Conservation (phyloP, 2,329 filamentous ascomycete species). For the Aspergillus pseudoviridinutans region DNA sequence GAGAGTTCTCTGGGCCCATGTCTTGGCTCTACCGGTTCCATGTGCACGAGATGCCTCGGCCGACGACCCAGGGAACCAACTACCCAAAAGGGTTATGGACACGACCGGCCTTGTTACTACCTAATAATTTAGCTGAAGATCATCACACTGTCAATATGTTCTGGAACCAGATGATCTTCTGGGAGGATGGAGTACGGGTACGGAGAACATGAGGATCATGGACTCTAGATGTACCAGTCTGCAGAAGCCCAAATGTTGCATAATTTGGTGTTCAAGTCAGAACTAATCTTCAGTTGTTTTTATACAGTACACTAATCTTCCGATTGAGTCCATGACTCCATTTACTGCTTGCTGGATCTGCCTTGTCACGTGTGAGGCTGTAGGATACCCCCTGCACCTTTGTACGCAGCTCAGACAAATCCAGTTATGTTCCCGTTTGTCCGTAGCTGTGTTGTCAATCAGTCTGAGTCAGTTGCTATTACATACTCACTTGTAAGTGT, state of each 20-base stretch:
- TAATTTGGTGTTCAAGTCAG: neutral
- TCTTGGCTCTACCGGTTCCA: conserved; percentile 11
- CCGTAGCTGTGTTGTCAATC: neutral
- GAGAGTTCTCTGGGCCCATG: neutral
- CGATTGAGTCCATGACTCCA: neutral
- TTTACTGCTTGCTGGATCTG: neutral
- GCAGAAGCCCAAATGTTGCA: neutral
- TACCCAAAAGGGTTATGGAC: conserved; percentile 12
- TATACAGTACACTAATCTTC: neutral
- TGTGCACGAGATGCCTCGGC: conserved; percentile 17
- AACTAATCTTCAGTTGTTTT: neutral
- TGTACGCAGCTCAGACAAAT: neutral
- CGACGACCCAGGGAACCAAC: neutral
- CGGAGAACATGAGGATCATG: neutral
- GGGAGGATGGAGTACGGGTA: neutral
- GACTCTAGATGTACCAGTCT: too few relatives aligned
- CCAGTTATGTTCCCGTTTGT: neutral
- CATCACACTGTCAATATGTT: conserved; percentile 12
- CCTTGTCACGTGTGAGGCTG: neutral
- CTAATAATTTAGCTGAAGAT: conserved; percentile 7
- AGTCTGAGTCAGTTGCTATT: neutral
- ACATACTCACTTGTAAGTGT: neutral
- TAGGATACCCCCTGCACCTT: neutral
- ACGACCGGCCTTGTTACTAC: neutral
- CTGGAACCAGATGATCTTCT: conserved; percentile 3